Base-by-base conservation (phyloP, 768 basidiomycete genomes). In the Porpolomopsis calyptriformis region DNA sequence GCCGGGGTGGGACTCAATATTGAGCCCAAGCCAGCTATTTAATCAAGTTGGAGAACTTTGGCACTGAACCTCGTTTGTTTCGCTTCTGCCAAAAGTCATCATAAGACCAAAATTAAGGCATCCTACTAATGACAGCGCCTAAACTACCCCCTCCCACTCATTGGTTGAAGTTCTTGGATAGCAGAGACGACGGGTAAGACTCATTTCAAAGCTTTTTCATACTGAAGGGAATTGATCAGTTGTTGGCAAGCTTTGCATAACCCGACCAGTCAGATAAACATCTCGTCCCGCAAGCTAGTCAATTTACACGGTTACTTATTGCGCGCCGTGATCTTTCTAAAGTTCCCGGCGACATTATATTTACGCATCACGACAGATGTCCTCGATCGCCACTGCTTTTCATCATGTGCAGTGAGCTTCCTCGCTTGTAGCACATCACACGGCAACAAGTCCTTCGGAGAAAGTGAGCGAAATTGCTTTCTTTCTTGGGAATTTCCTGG, bases 281-380 rank as follows among this genome's bases (percentile, higher is more conserved):
- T 45, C 45, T 47, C 22, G n/a, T n/a, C n/a, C 9, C 36, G n/a
- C 19, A 11, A 20, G 39, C 14, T 56, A 86, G 87, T 92, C 46
- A 93, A 93, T 63, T 88, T 92, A 38, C 84, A 89, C 62, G 83
- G 73, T 49, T 90, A 92, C 58, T 66, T 90, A 6, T 73, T 78
- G 66, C 85, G 79, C 22, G 77, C 81, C 25, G 56, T 76, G 3
- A 55, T 85, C 20, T 87, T 86, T 57, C 55, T 65, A 12, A 70
- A 71, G 58, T 62, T 84, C 44, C 64, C 82, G 27, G 55, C 58
- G 33, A 77, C 76, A 4, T 76, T 80, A 52, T 71, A 72, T 48
- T 61, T 68, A 19, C 63, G 23, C 60, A 64, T 19, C 73, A 82
- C 50, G 68, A 72, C 18, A 64, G 69, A 34, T 78, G 35, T 77